Base-by-base conservation (phyloP, 176 grass and related monocot species). In the Oryza rufipogon region DNA sequence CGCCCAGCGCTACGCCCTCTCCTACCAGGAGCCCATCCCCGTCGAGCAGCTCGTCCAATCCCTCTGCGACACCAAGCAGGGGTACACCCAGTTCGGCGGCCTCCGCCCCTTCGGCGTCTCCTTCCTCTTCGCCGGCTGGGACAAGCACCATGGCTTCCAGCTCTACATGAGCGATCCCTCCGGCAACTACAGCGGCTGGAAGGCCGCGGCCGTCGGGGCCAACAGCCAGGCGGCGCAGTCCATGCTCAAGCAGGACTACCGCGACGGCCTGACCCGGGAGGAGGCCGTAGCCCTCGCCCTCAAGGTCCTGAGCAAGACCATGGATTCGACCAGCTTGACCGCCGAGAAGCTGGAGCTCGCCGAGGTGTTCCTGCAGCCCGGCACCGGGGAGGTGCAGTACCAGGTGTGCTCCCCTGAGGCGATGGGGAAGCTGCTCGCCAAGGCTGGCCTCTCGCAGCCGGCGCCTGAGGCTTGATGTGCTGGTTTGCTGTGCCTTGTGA, bases 211-310 rank as follows among this genome's bases (percentile, higher is more conserved):
- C 15, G 92, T 97, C 3, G 91, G 94, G 7, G 94, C 94, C 58
- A 97, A 94, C 85, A 97, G 92, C 87, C 94, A 97, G 85, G 94
- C 94, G 6, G 94, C 94, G 5, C 94, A 97, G 71, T 97, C 94
- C 19, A 97, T 97, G 94, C 87, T 97, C 26, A 97, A 97, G 85
- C 94, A 97, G 90, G 94, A 97, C 76, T 97, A 97, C 87, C 87
- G 87, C 23, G 94, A 97, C 25, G 94, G 90, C 16, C 76, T 97
- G 70, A 94, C 89, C 60, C 85, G 94, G 13, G 94, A 92, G 89
- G 91, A 97, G 64, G 94, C 94, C 4, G 94, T 97, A 32, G 86
- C 88, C 23, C 87, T 97, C 7, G 94, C 91, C 5, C 85, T 97
- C 11, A 94, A 97, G 92, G 94, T 97, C 6, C 91, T 97, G 61